Conservation (phyloP, 1,139 yeast genomes). For the Debaryomyces singareniensis region DNA sequence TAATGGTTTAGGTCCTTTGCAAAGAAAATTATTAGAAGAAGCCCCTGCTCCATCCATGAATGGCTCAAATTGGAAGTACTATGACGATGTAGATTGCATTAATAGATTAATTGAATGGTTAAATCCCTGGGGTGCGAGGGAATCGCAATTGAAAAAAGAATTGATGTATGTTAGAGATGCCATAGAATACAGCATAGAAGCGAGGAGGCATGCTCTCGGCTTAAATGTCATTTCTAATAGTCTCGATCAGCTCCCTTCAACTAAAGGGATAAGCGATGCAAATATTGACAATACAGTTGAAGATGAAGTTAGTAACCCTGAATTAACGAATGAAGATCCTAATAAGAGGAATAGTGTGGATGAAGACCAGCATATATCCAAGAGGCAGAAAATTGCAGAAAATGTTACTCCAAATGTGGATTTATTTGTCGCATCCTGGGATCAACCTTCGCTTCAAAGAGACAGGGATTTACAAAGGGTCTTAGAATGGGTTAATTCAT, state of each 20-base stretch:
- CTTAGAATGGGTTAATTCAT: slow-evolving; percentile 56
- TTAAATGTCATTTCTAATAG: neutral
- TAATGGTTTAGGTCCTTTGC: slow-evolving; percentile 34
- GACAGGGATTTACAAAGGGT: slow-evolving; percentile 42
- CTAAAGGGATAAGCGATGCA: slow-evolving; percentile 16
- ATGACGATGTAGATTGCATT: slow-evolving; percentile 57
- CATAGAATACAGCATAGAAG: slow-evolving; percentile 50
- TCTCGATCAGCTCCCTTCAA: slow-evolving; percentile 31
- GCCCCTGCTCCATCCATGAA: slow-evolving; percentile 46
- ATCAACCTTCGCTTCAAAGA: slow-evolving; percentile 23
- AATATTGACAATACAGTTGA: slow-evolving; percentile 11
- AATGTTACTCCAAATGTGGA: slow-evolving; percentile 13
- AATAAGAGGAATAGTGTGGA: slow-evolving; percentile 12
- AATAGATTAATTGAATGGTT: slow-evolving; percentile 59
- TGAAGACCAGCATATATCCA: slow-evolving; percentile 7
- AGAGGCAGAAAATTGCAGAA: slow-evolving; percentile 5
- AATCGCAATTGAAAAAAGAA: slow-evolving; percentile 61
- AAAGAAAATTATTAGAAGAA: slow-evolving; percentile 68
- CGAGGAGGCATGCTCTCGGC: slow-evolving; percentile 50
- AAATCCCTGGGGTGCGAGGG: slow-evolving; percentile 73
- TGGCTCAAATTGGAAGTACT: slow-evolving; percentile 62
- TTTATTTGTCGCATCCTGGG: slow-evolving; percentile 7
- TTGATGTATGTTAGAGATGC: slow-evolving; percentile 47
- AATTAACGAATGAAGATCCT: slow-evolving; percentile 14
- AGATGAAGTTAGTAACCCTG: slow-evolving; percentile 7